phyloP scores from a whole-genome alignment of 371 early-diverging fungal species.

The Mortierella polycephala region DNA sequence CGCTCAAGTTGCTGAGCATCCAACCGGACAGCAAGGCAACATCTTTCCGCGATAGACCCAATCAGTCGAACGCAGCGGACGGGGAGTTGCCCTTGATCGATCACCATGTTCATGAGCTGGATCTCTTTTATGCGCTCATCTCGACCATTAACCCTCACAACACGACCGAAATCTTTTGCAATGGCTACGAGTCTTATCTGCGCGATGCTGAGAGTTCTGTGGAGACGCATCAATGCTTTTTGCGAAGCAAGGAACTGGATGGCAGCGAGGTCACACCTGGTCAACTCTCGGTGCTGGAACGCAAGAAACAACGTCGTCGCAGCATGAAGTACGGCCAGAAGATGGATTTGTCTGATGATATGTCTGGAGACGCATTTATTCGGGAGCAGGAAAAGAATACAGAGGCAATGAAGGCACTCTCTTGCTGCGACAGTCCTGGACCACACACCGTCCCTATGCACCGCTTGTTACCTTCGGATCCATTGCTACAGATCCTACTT shows the following conservation, averaged over 20 bases:
- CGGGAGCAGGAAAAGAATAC: slow-evolving; percentile 38
- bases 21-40: slow-evolving; percentile 64
- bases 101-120: slow-evolving; percentile 75
- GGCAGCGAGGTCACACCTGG: slow-evolving; percentile 24
- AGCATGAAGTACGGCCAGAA: slow-evolving; percentile 72
- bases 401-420: slow-evolving; percentile 18
- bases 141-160: slow-evolving; percentile 67
- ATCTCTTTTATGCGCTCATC: slow-evolving; percentile 77
- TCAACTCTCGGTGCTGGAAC: slow-evolving; percentile 34
- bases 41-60: slow-evolving; percentile 46
- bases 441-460: slow-evolving; percentile 57
- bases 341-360: slow-evolving; percentile 52
- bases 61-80: slow-evolving; percentile 12
- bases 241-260: slow-evolving; percentile 55
- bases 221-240: slow-evolving; percentile 71
- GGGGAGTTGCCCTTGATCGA: slow-evolving; percentile 58
- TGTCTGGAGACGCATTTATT: slow-evolving; percentile 48
- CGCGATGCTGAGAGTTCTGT: slow-evolving; percentile 77
- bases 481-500: slow-evolving; percentile 72
- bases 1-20: slow-evolving; percentile 76
- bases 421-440: slow-evolving; percentile 28
- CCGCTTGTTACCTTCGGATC: slow-evolving; percentile 69
- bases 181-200: slow-evolving; percentile 83
- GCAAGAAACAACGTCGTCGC: slow-evolving; percentile 60
- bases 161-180: slow-evolving; percentile 61